Conservation (phyloP, 805 yeast genomes). For the Brettanomyces nanus region DNA sequence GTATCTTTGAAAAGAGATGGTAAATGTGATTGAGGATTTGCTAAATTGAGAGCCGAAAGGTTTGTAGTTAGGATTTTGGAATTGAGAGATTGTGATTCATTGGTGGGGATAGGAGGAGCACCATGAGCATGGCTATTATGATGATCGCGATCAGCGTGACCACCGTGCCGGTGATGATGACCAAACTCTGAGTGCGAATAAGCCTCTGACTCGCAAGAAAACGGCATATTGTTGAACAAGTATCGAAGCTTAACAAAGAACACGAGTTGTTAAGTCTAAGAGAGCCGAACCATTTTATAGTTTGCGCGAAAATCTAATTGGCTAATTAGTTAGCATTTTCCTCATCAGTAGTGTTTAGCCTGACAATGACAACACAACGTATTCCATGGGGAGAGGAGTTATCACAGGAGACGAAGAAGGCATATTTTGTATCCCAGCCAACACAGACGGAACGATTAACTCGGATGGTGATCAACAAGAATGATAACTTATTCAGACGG, state of each 20-base stretch:
- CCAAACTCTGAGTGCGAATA: slow-evolving; percentile 7
- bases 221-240: too few species aligned
- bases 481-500: slow-evolving; percentile 1
- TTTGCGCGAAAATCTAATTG: too few species aligned
- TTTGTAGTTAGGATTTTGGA: slow-evolving; percentile 51
- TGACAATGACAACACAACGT: not conserved
- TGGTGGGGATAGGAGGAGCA: slow-evolving; percentile 65
- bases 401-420: not conserved
- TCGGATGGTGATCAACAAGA: slow-evolving; percentile 2
- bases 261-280: too few species aligned
- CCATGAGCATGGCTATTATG: slow-evolving; percentile 28
- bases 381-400: slow-evolving; percentile 1
- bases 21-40: slow-evolving; percentile 41
- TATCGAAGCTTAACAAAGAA: too few species aligned
- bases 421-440: not conserved
- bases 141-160: slow-evolving; percentile 10
- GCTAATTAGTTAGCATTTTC: too few species aligned
- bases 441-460: not conserved
- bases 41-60: slow-evolving; percentile 56
- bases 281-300: too few species aligned
- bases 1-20: slow-evolving; percentile 44
- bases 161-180: slow-evolving; percentile 14
- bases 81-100: slow-evolving; percentile 57
- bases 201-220: slow-evolving; percentile 4
- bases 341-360: too few species aligned